phyloP scores from a whole-genome alignment of 192 early-diverging fungal genomes.

The Podila epicladia region DNA sequence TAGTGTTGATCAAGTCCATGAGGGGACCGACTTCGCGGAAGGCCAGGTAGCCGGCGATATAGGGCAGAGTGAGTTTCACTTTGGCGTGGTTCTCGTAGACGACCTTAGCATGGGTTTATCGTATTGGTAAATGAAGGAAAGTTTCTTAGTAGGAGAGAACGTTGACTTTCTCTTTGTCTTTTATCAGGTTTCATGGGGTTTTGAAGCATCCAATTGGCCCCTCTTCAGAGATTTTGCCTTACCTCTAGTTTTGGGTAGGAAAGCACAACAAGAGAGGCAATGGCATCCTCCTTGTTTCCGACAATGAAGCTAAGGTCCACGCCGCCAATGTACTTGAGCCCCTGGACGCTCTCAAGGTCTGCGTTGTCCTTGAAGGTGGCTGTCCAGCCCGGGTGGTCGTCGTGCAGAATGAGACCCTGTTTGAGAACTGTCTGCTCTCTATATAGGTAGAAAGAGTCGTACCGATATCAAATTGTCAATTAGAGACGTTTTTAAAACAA shows the following conservation, averaged over 20 bases:
- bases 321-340: constrained; percentile 72
- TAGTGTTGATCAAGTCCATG: constrained; percentile 58
- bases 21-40: constrained; percentile 86
- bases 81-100: constrained; percentile 70
- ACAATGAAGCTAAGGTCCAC: constrained; percentile 80
- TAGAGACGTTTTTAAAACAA: too few species aligned
- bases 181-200: too few species aligned
- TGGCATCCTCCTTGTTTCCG: constrained; percentile 61
- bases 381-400: constrained; percentile 39
- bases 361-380: constrained; percentile 8
- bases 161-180: neutral
- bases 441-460: neutral
- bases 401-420: constrained; percentile 12
- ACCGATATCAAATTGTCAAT: neutral
- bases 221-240: neutral
- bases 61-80: constrained; percentile 77
- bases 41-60: constrained; percentile 91
- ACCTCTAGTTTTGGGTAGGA: constrained; percentile 71
- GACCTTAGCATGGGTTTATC: constrained; percentile 31
- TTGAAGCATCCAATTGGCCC: too few species aligned
- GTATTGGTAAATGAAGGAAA: neutral
- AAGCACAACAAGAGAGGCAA: constrained; percentile 81
- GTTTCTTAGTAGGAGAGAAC: neutral
- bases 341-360: constrained; percentile 5
- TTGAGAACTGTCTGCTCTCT: constrained; percentile 36